Evolutionary conservation across 2,329 filamentous ascomycete genomes (phyloP).

Genomic region (Apiospora malaysiana): DNA sequence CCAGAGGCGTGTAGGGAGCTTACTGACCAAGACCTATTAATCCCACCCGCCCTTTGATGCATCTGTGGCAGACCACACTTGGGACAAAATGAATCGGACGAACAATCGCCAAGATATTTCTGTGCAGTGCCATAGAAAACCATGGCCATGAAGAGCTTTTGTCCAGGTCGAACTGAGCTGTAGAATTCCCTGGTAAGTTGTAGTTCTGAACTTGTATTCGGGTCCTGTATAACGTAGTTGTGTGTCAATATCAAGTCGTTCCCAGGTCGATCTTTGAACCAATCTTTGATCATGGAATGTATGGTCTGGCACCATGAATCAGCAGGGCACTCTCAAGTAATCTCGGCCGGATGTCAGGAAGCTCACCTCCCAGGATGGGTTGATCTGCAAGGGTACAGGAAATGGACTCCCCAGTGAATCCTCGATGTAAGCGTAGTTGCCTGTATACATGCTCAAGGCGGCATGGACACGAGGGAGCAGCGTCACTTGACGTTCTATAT

Average conservation of each 20-base stretch:
- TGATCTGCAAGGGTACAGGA: constrained; percentile 8
- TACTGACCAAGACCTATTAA: not conserved
- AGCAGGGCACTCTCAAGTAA: not conserved
- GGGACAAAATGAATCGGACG: not conserved
- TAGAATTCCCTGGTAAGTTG: not conserved
- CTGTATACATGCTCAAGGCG: not conserved
- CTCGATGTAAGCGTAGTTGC: constrained; percentile 14
- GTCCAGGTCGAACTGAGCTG: not conserved
- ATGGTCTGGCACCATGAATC: not conserved
- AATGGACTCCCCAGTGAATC: constrained; percentile 13
- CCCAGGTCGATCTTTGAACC: not conserved
- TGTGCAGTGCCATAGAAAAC: not conserved
- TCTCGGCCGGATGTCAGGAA: not conserved
- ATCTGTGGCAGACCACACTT: not conserved
- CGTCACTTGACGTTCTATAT: not conserved
- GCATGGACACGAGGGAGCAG: not conserved
- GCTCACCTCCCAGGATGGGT: constrained; percentile 19
- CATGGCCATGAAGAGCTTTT: not conserved
- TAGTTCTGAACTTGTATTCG: not conserved
- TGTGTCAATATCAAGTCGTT: not conserved
- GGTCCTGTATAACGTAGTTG: not conserved
- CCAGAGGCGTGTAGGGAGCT: not conserved
- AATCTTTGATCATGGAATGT: not conserved
- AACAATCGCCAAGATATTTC: not conserved
- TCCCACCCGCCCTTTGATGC: not conserved